Percentiles rank a stretch among this genome's conserved stretches.
phyloP scores from a whole-genome alignment of 805 yeast genomes.

The Priceomyces medius region DNA sequence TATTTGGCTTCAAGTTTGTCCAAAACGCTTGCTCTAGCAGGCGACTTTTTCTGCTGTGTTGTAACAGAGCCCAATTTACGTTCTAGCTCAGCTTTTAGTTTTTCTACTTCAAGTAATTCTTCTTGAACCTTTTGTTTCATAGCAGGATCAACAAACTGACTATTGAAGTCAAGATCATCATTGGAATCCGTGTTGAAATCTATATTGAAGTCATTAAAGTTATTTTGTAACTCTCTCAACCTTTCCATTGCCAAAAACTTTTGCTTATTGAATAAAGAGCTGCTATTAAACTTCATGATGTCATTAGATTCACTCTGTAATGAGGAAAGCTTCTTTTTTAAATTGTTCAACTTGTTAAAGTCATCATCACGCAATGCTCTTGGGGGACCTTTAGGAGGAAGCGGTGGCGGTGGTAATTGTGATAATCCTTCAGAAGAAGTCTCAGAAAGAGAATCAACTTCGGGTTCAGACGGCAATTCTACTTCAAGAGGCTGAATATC shows the following conservation, averaged over 20 bases:
- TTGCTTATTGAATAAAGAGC: conserved; percentile 57
- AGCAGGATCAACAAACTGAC: conserved; percentile 30
- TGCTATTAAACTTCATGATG: conserved; percentile 65
- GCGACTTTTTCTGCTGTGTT: conserved; percentile 9
- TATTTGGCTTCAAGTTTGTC: conserved; percentile 45
- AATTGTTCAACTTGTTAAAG: conserved; percentile 50
- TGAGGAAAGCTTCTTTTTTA: conserved; percentile 57
- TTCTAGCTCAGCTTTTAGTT: conserved; percentile 38
- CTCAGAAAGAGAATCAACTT: conserved; percentile 12
- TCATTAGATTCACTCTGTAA: conserved; percentile 76
- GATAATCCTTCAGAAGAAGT: conserved; percentile 16
- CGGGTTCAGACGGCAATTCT: conserved; percentile 15
- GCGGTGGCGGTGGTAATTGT: conserved; percentile 14
- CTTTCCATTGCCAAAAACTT: conserved; percentile 69
- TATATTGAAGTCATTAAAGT: conserved; percentile 64
- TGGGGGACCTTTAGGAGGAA: conserved; percentile 32
- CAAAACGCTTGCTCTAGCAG: conserved; percentile 17
- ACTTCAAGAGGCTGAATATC: conserved; percentile 9
- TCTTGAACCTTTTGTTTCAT: conserved; percentile 38
- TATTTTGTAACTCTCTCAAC: conserved; percentile 63
- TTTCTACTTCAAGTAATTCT: conserved; percentile 44
- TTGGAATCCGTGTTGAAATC: conserved; percentile 38
- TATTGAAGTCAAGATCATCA: conserved; percentile 9
- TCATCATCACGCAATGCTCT: conserved; percentile 50
- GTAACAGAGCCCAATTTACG: conserved; percentile 25